Evolutionary conservation across 2,329 filamentous ascomycete genomes (phyloP).

Genomic region (Ophiostoma quercus): DNA sequence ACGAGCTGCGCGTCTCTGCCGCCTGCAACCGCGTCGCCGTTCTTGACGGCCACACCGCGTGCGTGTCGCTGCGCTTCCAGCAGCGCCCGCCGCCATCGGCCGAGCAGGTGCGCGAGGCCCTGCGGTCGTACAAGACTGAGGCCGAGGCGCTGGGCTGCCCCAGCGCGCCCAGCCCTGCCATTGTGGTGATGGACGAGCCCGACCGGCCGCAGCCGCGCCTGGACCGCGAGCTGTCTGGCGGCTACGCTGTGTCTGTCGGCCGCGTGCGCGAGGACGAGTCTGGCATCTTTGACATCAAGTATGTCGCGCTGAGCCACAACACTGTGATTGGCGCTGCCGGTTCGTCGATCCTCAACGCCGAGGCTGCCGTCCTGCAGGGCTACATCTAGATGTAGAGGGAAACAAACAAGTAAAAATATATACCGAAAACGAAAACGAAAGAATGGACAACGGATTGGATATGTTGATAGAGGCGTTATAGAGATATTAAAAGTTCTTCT

Average conservation of each 20-base stretch:
- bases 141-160: slow-evolving; percentile 79
- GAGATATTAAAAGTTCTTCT: background rate
- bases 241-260: slow-evolving; percentile 88
- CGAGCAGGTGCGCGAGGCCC: slow-evolving; percentile 69
- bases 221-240: slow-evolving; percentile 76
- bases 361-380: slow-evolving; percentile 85
- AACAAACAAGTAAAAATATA: background rate
- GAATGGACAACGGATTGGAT: background rate
- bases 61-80: slow-evolving; percentile 79
- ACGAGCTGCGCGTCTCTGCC: slow-evolving; percentile 69
- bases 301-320: slow-evolving; percentile 84
- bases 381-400: slow-evolving; percentile 50
- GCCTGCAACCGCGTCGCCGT: slow-evolving; percentile 94
- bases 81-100: slow-evolving; percentile 67
- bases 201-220: slow-evolving; percentile 88
- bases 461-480: slow-evolving; percentile 9
- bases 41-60: slow-evolving; percentile 91
- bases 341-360: slow-evolving; percentile 89
- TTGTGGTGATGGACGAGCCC: slow-evolving; percentile 81
- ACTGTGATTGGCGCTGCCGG: slow-evolving; percentile 90
- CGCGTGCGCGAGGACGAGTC: slow-evolving; percentile 79
- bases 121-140: slow-evolving; percentile 76
- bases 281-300: slow-evolving; percentile 90
- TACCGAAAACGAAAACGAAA: background rate
- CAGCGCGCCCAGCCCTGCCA: slow-evolving; percentile 74